Conservation (phyloP, 1,139 yeast species). For the Candida sp. region DNA sequence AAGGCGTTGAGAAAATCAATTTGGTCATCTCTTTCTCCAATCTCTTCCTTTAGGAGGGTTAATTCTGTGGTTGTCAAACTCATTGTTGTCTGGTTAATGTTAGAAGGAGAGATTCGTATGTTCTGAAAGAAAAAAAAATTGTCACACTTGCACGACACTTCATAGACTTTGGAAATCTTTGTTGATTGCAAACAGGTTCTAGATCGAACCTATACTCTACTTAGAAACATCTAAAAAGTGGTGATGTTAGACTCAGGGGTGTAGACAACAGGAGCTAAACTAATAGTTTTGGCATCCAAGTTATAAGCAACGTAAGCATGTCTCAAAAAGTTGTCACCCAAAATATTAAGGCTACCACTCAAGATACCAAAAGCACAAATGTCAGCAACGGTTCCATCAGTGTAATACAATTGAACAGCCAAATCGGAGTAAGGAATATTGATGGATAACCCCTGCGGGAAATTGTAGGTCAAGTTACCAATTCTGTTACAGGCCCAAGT, state of each 20-base stretch:
- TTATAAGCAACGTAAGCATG: constrained; percentile 77
- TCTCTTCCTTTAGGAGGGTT: constrained; percentile 6
- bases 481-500: constrained; percentile 8
- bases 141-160: too few relatives aligned
- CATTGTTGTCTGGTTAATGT: constrained; percentile 4
- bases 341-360: constrained; percentile 15
- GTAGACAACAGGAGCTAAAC: constrained; percentile 60
- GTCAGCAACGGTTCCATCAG: constrained; percentile 7
- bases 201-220: too few relatives aligned
- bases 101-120: too few relatives aligned
- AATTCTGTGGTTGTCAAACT: constrained; percentile 13
- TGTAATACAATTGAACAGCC: constrained; percentile 9
- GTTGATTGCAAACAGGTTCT: too few relatives aligned
- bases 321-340: constrained; percentile 75
- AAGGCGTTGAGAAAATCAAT: constrained; percentile 28
- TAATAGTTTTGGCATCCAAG: constrained; percentile 59
- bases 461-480: constrained; percentile 24
- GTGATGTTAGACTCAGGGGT: constrained; percentile 1
- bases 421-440: constrained; percentile 30
- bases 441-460: constrained; percentile 31
- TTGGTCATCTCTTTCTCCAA: constrained; percentile 24
- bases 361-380: constrained; percentile 13
- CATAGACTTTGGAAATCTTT: too few relatives aligned
- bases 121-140: too few relatives aligned
- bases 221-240: background rate